A percentile compares a stretch with the other conserved stretches of the same genome.
Evolutionary conservation across 2,329 filamentous ascomycete genomes (phyloP).

Genomic region (Aspergillus tubingensis): DNA sequence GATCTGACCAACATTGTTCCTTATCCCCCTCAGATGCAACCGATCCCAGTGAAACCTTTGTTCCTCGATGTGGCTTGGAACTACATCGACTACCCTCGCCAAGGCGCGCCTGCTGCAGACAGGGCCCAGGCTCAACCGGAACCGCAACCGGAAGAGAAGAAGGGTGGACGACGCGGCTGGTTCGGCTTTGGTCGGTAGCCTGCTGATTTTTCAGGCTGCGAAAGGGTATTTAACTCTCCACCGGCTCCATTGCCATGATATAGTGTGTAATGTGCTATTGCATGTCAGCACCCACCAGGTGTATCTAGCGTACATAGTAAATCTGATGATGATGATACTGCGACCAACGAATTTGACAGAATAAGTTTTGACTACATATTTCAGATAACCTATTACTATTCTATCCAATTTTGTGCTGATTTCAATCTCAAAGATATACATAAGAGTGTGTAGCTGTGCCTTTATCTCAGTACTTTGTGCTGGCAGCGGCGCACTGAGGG

Average conservation of each 20-base stretch:
- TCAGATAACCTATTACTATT: too few relatives aligned
- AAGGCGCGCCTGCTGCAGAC: slow-evolving; percentile 36
- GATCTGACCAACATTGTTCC: slow-evolving; percentile 79
- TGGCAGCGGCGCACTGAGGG: too few relatives aligned
- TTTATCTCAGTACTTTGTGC: too few relatives aligned
- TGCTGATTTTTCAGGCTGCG: background rate
- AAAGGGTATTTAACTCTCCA: background rate
- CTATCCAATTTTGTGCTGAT: too few relatives aligned
- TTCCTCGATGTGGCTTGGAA: slow-evolving; percentile 98
- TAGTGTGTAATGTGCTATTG: background rate
- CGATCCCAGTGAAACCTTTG: slow-evolving; percentile 88
- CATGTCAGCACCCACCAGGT: background rate
- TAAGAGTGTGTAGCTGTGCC: too few relatives aligned
- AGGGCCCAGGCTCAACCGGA: slow-evolving; percentile 31
- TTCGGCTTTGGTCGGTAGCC: slow-evolving; percentile 65
- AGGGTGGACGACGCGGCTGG: slow-evolving; percentile 70
- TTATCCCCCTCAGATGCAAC: slow-evolving; percentile 80
- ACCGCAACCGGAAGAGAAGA: slow-evolving; percentile 42
- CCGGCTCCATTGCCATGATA: background rate
- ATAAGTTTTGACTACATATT: too few relatives aligned
- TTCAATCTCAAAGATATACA: too few relatives aligned
- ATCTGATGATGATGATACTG: slow-evolving; percentile 6
- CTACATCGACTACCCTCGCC: slow-evolving; percentile 87
- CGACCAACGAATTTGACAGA: background rate
- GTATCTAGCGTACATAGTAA: background rate